These are phyloP conservation scores for Kingdonia uniflora DNA, from an alignment of 164 flowering plant genomes.

Conservation along the genomic window DNA sequence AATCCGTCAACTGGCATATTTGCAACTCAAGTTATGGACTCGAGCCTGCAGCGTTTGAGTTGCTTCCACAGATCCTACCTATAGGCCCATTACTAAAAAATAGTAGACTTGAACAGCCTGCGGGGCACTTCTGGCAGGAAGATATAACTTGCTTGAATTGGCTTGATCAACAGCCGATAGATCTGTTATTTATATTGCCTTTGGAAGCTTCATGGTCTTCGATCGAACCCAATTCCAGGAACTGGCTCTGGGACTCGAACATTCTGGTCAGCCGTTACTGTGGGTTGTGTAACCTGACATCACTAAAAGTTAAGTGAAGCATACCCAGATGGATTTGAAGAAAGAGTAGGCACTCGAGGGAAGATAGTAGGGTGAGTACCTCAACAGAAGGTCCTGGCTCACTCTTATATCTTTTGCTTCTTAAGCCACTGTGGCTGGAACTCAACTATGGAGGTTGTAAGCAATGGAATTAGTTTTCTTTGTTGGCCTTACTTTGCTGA, in stretches of 20 bases:
- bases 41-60: slow-evolving; percentile 3
- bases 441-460: slow-evolving; percentile 3
- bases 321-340: not conserved
- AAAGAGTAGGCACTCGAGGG: not conserved
- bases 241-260: slow-evolving; percentile 2
- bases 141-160: slow-evolving; percentile 1
- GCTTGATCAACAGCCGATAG: slow-evolving; percentile 1
- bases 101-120: not conserved
- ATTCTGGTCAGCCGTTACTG: not conserved
- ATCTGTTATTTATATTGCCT: slow-evolving; percentile 4
- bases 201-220: slow-evolving; percentile 2
- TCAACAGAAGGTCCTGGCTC: not conserved
- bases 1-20: not conserved
- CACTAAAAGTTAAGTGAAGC: not conserved
- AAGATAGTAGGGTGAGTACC: slow-evolving; percentile 3
- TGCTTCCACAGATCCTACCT: not conserved
- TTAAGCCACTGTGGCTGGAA: slow-evolving; percentile 5
- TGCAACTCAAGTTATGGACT: slow-evolving; percentile 3
- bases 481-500: slow-evolving; percentile 6
- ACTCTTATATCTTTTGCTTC: slow-evolving; percentile 1
- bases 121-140: not conserved
- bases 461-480: not conserved
- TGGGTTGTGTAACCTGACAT: slow-evolving; percentile 4
- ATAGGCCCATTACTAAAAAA: not conserved
- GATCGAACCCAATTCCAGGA: slow-evolving; percentile 1